Conservation (phyloP, 495 filamentous ascomycete genomes). For the Aspergillus hancockii region DNA sequence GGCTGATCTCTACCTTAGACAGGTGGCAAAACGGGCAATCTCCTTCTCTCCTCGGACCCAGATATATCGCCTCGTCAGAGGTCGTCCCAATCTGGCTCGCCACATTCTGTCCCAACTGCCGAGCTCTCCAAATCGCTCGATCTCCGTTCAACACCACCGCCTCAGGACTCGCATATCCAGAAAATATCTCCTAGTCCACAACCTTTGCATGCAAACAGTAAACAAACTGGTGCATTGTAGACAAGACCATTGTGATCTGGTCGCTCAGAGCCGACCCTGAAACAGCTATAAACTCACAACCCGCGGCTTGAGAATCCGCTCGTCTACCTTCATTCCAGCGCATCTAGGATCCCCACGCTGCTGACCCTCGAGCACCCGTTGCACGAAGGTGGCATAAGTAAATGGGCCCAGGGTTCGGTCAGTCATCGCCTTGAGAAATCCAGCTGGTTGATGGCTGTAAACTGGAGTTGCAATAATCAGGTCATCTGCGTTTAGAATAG, state of each 20-base stretch:
- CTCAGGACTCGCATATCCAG: not conserved
- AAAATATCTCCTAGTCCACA: not conserved
- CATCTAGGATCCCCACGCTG: not conserved
- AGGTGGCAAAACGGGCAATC: conserved; percentile 4
- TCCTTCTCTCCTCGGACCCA: not conserved
- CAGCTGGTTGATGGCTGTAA: conserved; percentile 5
- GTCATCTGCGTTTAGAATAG: conserved; percentile 7
- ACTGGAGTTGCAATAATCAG: not conserved
- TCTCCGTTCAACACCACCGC: not conserved
- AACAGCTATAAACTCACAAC: conserved; percentile 7
- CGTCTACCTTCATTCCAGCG: too few relatives aligned
- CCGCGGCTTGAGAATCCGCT: conserved; percentile 1
- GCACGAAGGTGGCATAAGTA: not conserved
- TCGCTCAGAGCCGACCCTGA: conserved; percentile 1
- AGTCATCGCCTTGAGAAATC: conserved; percentile 1
- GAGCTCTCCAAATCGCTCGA: not conserved
- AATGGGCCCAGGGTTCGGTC: conserved; percentile 1
- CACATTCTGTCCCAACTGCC: not conserved
- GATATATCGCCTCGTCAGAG: conserved; percentile 5
- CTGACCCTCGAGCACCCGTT: not conserved
- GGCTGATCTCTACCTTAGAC: not conserved
- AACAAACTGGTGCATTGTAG: not conserved
- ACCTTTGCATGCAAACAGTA: conserved; percentile 6
- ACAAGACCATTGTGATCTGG: conserved; percentile 6
- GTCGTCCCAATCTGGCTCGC: conserved; percentile 1